A percentile compares a stretch with the other conserved stretches of the same genome.
phyloP scores from a whole-genome alignment of 2,329 filamentous ascomycete species.

The Amphichorda felina region DNA sequence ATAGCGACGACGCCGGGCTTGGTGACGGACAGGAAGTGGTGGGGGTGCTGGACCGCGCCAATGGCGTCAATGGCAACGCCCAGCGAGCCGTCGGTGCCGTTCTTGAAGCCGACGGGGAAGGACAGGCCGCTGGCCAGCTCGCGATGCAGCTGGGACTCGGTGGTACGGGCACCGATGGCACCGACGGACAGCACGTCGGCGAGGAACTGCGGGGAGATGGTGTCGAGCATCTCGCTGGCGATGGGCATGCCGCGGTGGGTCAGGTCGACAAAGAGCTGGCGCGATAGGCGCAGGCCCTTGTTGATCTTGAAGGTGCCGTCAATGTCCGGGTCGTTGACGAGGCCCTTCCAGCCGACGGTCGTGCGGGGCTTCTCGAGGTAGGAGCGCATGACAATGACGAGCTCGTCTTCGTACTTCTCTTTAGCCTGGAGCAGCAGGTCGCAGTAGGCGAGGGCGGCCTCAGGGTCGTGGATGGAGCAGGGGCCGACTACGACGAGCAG shows the following conservation, averaged over 20 bases:
- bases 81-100: conserved; percentile 87
- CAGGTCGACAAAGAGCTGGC: conserved; percentile 87
- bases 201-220: conserved; percentile 93
- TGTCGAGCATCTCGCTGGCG: conserved; percentile 95
- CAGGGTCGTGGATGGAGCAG: conserved; percentile 93
- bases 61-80: conserved; percentile 92
- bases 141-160: conserved; percentile 89
- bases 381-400: conserved; percentile 92
- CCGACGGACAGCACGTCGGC: conserved; percentile 86
- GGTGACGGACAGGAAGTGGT: conserved; percentile 95
- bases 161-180: conserved; percentile 90
- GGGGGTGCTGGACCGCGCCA: conserved; percentile 79
- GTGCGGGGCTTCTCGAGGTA: conserved; percentile 98
- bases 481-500: conserved; percentile 75
- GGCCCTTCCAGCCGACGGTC: conserved; percentile 95
- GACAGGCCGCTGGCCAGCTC: conserved; percentile 88
- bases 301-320: conserved; percentile 99
- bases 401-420: conserved; percentile 78
- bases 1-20: conserved; percentile 94
- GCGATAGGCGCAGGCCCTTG: conserved; percentile 78
- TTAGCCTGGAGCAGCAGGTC: conserved; percentile 69
- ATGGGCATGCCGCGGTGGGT: conserved; percentile 90
- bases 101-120: conserved; percentile 99
- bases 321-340: conserved; percentile 98
- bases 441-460: conserved; percentile 87